Evolutionary conservation across 164 flowering plant species (phyloP), one percentile per base, ranked within the genome.

Genomic region (Taxillus chinensis): DNA sequence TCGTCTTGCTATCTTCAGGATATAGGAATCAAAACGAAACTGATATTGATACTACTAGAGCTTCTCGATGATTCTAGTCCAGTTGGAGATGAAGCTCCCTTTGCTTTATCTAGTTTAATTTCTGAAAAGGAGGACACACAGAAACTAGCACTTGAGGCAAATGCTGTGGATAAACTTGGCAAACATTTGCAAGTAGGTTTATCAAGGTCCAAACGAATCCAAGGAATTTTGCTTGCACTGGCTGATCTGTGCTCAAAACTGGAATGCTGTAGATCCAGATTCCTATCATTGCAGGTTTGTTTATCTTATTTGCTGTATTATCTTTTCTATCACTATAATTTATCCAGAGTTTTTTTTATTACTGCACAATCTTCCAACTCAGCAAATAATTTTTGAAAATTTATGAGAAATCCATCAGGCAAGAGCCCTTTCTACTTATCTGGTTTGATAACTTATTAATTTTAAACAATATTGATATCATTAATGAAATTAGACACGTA

Each of bases 31-130:
- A 81, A 77, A 72, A 78, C 66, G 37, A 85, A 83, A 62, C 72
- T 95, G 76, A 73, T 91, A 52, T 9, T 57, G 61, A 66, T 74
- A 56, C 70, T 95, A 56, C 83, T 86, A 65, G 95, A 95, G 73
- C 97, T 95, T 78, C 84, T 91, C 62, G 89, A 89, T 69, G 95
- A 91, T 68, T 73, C 90, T 63, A 82, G 83, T 67, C 88, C 80
- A 72, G 87, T 86, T 64, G 99, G 99, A 56, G 99, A 89, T 73
- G 97, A 95, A 71, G 87, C 96, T 63, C 77, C 89, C 12, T 87
- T 86, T 79, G 92, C 74, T 5, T 77, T 93, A 58, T 86, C 82
- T 45, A 70, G 73, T 68, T 78, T 91, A 54, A 72, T 91, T 64
- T 67, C 74, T 5, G 81, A 74, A 55, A 82, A 83, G 57, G 93